phyloP scores from a whole-genome alignment of 768 basidiomycete genomes.

The Pleurotus djamor region DNA sequence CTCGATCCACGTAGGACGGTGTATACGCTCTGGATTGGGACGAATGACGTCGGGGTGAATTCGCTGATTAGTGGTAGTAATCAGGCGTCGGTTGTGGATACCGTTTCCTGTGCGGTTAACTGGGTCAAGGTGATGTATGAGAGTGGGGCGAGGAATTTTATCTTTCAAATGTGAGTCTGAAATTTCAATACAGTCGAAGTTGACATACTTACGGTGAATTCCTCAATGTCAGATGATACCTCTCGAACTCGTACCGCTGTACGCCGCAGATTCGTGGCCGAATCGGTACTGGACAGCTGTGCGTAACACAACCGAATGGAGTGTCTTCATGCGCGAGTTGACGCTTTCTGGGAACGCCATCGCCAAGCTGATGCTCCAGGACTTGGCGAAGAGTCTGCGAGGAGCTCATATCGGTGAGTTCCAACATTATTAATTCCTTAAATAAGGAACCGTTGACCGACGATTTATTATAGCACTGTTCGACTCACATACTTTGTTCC shows the following conservation, averaged over 20 bases:
- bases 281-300: conserved; percentile 29
- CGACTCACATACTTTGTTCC: conserved; percentile 40
- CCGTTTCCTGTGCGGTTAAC: conserved; percentile 54
- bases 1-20: conserved; percentile 45
- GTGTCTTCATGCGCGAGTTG: conserved; percentile 41
- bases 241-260: conserved; percentile 32
- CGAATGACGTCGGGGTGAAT: conserved; percentile 58
- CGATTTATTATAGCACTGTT: conserved; percentile 28
- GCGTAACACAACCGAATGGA: conserved; percentile 38
- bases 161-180: conserved; percentile 62
- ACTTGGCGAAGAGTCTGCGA: conserved; percentile 24
- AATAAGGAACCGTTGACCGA: neutral
- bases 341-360: conserved; percentile 49
- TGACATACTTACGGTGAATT: conserved; percentile 31
- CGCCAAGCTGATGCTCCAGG: conserved; percentile 47
- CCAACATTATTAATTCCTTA: neutral
- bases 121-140: conserved; percentile 57
- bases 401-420: conserved; percentile 43
- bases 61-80: conserved; percentile 52
- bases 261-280: conserved; percentile 28
- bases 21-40: conserved; percentile 70
- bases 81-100: conserved; percentile 55
- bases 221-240: conserved; percentile 31
- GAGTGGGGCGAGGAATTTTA: conserved; percentile 61
- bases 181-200: neutral